phyloP scores from a whole-genome alignment of 345 rosid species.

The Arabidopsis arenosa region DNA sequence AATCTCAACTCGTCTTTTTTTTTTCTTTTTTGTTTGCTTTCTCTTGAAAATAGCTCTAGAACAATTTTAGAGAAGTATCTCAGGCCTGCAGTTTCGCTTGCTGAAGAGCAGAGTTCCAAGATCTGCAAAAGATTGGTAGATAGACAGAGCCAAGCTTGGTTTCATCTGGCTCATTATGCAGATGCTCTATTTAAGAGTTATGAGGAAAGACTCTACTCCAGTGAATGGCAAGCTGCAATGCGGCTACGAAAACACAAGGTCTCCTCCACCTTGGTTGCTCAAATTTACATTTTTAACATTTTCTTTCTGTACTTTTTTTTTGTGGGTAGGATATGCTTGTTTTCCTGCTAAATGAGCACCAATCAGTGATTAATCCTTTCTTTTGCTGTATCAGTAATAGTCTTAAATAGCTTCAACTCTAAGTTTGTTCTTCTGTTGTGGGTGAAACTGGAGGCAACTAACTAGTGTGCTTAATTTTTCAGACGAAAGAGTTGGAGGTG shows the following conservation, averaged over 20 bases:
- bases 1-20: constrained; percentile 26
- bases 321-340: constrained; percentile 7
- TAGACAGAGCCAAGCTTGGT: constrained; percentile 82
- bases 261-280: constrained; percentile 28
- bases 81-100: constrained; percentile 86
- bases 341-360: constrained; percentile 1
- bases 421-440: constrained; percentile 21
- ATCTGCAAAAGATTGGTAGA: constrained; percentile 66
- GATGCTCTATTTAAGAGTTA: constrained; percentile 86
- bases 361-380: not conserved
- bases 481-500: constrained; percentile 82
- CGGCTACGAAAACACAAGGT: constrained; percentile 94
- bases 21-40: not conserved
- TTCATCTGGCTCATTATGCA: constrained; percentile 94
- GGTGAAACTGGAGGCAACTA: constrained; percentile 11
- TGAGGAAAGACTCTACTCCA: constrained; percentile 89
- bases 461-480: constrained; percentile 40
- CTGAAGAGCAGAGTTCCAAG: constrained; percentile 55
- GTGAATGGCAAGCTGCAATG: constrained; percentile 98
- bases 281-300: not conserved
- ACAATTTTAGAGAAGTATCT: constrained; percentile 92
- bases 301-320: constrained; percentile 1
- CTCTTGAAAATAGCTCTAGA: constrained; percentile 70
- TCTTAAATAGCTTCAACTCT: constrained; percentile 22
- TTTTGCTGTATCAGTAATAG: not conserved